These are phyloP conservation scores for Blastobotrys robertii DNA, from an alignment of 805 yeast species.

Conservation along the genomic window DNA sequence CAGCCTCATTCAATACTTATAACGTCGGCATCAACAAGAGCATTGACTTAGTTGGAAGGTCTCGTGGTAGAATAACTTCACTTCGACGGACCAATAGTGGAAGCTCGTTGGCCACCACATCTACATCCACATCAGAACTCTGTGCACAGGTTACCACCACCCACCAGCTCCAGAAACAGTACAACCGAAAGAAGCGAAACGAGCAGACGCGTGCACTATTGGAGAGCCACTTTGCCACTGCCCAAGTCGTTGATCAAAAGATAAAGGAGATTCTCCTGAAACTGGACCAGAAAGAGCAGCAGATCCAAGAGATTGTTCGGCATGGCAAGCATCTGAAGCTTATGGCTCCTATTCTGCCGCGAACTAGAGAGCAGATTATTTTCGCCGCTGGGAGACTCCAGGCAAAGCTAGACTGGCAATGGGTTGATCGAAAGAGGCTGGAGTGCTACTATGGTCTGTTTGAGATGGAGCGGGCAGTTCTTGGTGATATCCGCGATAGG, in stretches of 20 bases:
- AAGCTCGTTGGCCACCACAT: neutral
- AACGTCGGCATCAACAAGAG: slow-evolving; percentile 18
- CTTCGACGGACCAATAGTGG: slow-evolving; percentile 1
- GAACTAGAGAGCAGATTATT: slow-evolving; percentile 41
- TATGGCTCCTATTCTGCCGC: slow-evolving; percentile 45
- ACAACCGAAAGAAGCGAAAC: too few relatives aligned
- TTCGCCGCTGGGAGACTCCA: slow-evolving; percentile 38
- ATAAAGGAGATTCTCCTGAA: slow-evolving; percentile 28
- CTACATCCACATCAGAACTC: neutral
- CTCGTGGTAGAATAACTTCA: neutral
- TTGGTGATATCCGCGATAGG: slow-evolving; percentile 9
- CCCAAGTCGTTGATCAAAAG: slow-evolving; percentile 18
- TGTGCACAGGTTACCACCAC: too few relatives aligned
- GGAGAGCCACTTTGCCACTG: neutral
- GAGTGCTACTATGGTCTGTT: slow-evolving; percentile 33
- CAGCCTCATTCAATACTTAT: slow-evolving; percentile 39
- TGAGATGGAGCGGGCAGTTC: slow-evolving; percentile 21
- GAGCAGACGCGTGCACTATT: too few relatives aligned
- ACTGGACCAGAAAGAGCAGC: slow-evolving; percentile 24
- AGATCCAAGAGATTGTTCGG: slow-evolving; percentile 31
- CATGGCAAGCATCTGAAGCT: slow-evolving; percentile 32
- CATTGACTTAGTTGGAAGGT: neutral
- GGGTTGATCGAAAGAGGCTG: slow-evolving; percentile 43
- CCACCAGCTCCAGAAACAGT: too few relatives aligned
- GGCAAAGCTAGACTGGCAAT: slow-evolving; percentile 47